A percentile compares a stretch with the other conserved stretches of the same genome.
Conservation (phyloP, 2,329 filamentous ascomycete species). For the Aspergillus latus region DNA sequence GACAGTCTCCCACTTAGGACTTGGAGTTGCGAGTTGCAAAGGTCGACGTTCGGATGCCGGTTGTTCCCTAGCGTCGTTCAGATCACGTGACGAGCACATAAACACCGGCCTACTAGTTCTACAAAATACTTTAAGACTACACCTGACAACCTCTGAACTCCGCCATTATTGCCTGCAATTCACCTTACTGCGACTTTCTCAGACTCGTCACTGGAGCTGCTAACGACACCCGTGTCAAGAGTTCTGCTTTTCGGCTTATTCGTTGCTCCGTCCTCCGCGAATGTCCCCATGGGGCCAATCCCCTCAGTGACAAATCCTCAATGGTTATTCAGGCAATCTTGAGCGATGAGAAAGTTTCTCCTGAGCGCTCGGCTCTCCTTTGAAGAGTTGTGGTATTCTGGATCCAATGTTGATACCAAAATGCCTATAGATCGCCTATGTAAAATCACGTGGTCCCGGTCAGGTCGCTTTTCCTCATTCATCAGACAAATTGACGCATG, state of each 20-base stretch:
- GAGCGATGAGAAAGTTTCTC: not conserved
- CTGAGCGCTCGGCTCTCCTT: too few species aligned
- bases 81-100: slow-evolving; percentile 29
- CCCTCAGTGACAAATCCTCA: not conserved
- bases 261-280: not conserved
- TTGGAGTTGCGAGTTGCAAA: slow-evolving; percentile 37
- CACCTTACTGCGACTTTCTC: not conserved
- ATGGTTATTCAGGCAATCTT: not conserved
- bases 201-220: not conserved
- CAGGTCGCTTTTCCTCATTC: too few species aligned
- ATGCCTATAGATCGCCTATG: too few species aligned
- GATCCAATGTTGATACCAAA: too few species aligned
- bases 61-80: slow-evolving; percentile 38
- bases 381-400: too few species aligned
- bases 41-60: slow-evolving; percentile 40
- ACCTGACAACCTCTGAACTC: not conserved
- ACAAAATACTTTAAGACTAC: not conserved
- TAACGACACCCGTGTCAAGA: not conserved
- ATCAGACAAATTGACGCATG: too few species aligned
- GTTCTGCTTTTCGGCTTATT: not conserved
- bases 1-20: slow-evolving; percentile 35
- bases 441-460: too few species aligned
- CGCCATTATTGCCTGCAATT: not conserved
- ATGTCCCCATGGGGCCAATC: not conserved
- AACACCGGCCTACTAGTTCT: not conserved